These are phyloP conservation scores for Ogataea neopini DNA, from an alignment of 805 yeast species.

Conservation along the genomic window DNA sequence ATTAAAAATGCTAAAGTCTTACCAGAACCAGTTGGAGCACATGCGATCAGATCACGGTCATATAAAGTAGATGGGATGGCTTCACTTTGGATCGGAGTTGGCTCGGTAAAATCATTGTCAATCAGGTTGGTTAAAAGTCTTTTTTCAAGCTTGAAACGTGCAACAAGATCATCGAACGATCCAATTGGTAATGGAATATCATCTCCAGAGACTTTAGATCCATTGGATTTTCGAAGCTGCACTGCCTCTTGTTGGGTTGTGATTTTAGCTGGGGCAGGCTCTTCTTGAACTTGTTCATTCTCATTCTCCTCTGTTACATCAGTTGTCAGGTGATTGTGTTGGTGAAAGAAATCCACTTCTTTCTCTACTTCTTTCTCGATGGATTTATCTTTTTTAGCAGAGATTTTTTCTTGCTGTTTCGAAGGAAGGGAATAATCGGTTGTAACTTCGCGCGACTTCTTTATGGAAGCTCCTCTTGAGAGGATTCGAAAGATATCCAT, in stretches of 20 bases:
- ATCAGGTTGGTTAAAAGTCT: constrained; percentile 62
- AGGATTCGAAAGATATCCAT: constrained; percentile 92
- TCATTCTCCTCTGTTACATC: constrained; percentile 27
- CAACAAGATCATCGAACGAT: constrained; percentile 76
- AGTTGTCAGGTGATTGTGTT: constrained; percentile 30
- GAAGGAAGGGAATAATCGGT: constrained; percentile 43
- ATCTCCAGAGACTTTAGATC: constrained; percentile 74
- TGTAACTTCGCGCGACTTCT: constrained; percentile 50
- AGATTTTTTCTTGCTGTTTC: constrained; percentile 21
- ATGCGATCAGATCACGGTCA: constrained; percentile 78
- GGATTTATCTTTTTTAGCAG: constrained; percentile 39
- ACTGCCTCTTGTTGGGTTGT: constrained; percentile 58
- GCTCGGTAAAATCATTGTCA: constrained; percentile 72
- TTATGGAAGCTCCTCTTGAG: constrained; percentile 81
- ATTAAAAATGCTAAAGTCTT: constrained; percentile 88
- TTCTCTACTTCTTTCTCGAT: constrained; percentile 55
- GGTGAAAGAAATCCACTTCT: constrained; percentile 82
- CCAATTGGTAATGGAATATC: constrained; percentile 92
- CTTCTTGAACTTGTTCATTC: constrained; percentile 21
- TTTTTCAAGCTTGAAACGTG: constrained; percentile 65
- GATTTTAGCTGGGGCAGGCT: constrained; percentile 36
- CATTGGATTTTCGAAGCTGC: constrained; percentile 56
- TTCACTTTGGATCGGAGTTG: constrained; percentile 93
- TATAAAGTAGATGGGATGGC: constrained; percentile 74
- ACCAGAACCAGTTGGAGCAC: constrained; percentile 99